Conservation (phyloP, 2,329 filamentous ascomycete species). For the Fusarium nygamai region DNA sequence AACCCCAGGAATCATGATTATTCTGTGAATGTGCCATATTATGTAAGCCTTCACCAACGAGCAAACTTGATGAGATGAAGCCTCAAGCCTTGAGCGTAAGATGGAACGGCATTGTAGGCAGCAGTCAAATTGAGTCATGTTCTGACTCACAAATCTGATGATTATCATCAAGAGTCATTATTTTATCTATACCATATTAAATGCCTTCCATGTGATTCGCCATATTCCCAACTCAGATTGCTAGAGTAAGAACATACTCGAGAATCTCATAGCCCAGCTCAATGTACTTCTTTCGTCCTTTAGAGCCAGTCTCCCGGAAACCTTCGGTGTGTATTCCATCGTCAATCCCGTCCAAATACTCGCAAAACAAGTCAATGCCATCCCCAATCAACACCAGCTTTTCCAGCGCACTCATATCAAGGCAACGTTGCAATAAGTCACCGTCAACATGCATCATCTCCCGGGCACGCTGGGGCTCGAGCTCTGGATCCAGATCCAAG, state of each 20-base stretch:
- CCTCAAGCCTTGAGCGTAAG: background rate
- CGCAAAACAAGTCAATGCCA: slow-evolving; percentile 54
- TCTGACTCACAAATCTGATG: background rate
- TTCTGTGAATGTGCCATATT: slow-evolving; percentile 45
- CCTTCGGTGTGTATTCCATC: slow-evolving; percentile 52
- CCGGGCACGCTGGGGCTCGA: slow-evolving; percentile 50
- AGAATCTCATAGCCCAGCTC: slow-evolving; percentile 64
- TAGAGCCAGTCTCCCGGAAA: slow-evolving; percentile 42
- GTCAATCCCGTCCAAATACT: slow-evolving; percentile 62
- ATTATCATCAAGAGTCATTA: background rate
- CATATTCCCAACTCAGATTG: slow-evolving; percentile 50
- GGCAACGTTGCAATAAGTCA: slow-evolving; percentile 67
- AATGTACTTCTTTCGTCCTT: slow-evolving; percentile 51
- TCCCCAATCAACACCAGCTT: slow-evolving; percentile 49
- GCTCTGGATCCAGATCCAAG: slow-evolving; percentile 33
- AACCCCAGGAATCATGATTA: slow-evolving; percentile 18
- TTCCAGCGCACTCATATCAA: slow-evolving; percentile 59
- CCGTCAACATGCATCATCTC: slow-evolving; percentile 73
- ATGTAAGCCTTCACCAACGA: slow-evolving; percentile 38
- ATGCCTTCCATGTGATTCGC: background rate
- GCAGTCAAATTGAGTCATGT: background rate
- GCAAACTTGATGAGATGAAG: background rate
- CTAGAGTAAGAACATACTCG: slow-evolving; percentile 62
- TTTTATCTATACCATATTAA: background rate
- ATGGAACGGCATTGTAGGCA: background rate